Evolutionary conservation across 768 basidiomycete genomes (phyloP).

Genomic region (Russula brevipes): DNA sequence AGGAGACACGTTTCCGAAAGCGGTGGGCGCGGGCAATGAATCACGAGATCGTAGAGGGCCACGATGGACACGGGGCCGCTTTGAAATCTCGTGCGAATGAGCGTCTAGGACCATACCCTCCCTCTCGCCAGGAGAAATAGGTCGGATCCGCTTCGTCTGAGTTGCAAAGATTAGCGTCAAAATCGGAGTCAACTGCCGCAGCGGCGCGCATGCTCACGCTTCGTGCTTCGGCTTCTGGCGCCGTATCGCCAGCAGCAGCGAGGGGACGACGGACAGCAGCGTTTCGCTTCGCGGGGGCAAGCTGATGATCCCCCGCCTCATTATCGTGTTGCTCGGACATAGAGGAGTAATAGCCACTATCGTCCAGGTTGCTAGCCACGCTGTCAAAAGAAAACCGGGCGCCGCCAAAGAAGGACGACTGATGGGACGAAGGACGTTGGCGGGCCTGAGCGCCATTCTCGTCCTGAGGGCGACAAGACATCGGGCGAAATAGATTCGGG

Average conservation of each 20-base stretch:
- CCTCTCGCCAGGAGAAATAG: not conserved
- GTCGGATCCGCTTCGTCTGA: slow-evolving; percentile 10
- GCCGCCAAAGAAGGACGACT: slow-evolving; percentile 1
- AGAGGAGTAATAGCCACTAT: slow-evolving; percentile 22
- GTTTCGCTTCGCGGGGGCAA: not conserved
- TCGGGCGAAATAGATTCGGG: slow-evolving; percentile 1
- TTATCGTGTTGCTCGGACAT: slow-evolving; percentile 7
- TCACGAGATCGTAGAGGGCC: not conserved
- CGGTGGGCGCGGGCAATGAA: not conserved
- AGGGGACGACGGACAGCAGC: not conserved
- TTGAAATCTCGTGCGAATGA: not conserved
- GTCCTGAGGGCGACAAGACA: slow-evolving; percentile 6
- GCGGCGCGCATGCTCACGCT: not conserved
- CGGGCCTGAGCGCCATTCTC: not conserved
- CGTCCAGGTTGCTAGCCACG: not conserved
- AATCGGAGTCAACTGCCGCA: not conserved
- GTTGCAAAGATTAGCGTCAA: not conserved
- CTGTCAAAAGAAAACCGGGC: slow-evolving; percentile 8
- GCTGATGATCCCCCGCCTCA: not conserved
- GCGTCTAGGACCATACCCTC: not conserved
- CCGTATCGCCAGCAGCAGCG: not conserved
- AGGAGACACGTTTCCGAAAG: not conserved
- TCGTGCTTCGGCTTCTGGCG: not conserved
- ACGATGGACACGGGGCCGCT: slow-evolving; percentile 4
- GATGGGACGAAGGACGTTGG: not conserved